A percentile compares a stretch with the other conserved stretches of the same genome.
Evolutionary conservation across 306 rosid species (phyloP).

Genomic region (Castanea crenata): DNA sequence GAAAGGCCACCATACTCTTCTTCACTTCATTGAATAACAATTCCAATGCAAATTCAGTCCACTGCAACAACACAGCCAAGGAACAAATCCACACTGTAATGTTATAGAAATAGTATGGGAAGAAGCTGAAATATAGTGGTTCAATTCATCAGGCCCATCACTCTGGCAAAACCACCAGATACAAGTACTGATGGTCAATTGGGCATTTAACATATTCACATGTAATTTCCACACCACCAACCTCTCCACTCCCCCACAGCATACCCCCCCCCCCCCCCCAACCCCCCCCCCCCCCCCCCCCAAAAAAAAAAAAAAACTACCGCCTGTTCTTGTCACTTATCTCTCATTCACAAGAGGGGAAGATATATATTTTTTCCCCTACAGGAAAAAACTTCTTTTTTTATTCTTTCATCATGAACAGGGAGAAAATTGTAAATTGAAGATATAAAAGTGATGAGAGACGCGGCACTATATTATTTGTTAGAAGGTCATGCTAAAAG

Average conservation of each 20-base stretch:
- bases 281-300: background rate
- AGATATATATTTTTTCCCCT: background rate
- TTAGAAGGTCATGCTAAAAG: background rate
- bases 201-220: background rate
- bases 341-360: background rate
- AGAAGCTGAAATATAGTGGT: background rate
- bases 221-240: background rate
- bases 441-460: background rate
- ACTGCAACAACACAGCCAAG: background rate
- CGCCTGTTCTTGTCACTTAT: too few relatives aligned
- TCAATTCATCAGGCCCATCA: background rate
- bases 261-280: fast-evolving
- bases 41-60: background rate
- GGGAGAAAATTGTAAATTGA: background rate
- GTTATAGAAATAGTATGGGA: background rate
- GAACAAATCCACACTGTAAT: background rate
- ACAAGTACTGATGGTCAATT: background rate
- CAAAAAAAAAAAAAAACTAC: background rate
- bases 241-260: too few relatives aligned
- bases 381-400: background rate
- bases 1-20: background rate
- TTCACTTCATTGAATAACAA: background rate
- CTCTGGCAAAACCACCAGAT: background rate
- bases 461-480: background rate
- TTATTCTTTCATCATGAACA: too few relatives aligned